Evolutionary conservation across 2,329 filamentous ascomycete genomes (phyloP).

Genomic region (Pseudogymnoascus sp.): DNA sequence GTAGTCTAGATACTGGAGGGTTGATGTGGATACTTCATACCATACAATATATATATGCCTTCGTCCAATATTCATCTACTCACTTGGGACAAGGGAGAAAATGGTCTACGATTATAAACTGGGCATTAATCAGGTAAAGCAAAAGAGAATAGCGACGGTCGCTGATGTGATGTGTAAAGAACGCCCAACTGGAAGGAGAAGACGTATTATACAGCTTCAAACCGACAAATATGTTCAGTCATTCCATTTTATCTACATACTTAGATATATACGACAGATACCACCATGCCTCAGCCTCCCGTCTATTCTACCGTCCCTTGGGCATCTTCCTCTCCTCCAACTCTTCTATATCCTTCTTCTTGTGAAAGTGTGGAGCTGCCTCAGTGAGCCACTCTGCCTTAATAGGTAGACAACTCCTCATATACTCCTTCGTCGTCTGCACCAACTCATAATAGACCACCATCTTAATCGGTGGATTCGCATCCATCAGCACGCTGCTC

Average conservation of each 20-base stretch:
- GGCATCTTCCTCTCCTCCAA: conserved; percentile 72
- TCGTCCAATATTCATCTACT: background rate
- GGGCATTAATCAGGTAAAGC: no score
- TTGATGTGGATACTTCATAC: conserved; percentile 7
- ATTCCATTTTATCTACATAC: background rate
- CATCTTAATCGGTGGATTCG: conserved; percentile 68
- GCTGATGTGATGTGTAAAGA: background rate
- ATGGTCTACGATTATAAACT: no score
- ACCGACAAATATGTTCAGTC: background rate
- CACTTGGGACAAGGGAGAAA: background rate
- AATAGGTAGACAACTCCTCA: conserved; percentile 78
- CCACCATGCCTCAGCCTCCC: background rate
- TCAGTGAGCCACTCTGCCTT: conserved; percentile 79
- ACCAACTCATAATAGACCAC: conserved; percentile 82
- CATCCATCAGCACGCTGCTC: conserved; percentile 68
- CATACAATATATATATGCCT: conserved; percentile 5
- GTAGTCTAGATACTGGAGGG: conserved; percentile 6
- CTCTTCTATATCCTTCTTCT: conserved; percentile 78
- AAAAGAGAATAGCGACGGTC: no score
- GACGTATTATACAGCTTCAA: background rate
- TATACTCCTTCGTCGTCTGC: conserved; percentile 82
- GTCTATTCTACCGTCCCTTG: conserved; percentile 32
- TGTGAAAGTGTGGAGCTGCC: conserved; percentile 89
- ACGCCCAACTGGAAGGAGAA: background rate
- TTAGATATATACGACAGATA: background rate